A percentile compares a stretch with the other conserved stretches of the same genome.
phyloP scores from a whole-genome alignment of 1,284 basidiomycete genomes.

The Pyrrhoderma lamaoense region DNA sequence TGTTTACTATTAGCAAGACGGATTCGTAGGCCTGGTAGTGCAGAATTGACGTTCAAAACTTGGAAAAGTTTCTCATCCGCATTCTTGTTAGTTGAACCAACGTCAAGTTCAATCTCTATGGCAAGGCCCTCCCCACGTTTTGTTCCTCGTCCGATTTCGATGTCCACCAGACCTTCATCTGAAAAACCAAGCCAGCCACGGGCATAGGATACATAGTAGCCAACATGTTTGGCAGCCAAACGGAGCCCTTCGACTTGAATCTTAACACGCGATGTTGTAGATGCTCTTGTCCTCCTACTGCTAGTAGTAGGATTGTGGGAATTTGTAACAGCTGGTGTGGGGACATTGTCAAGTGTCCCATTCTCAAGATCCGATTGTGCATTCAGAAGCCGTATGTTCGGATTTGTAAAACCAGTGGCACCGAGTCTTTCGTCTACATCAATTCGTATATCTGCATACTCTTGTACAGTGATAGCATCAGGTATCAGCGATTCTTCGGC shows the following conservation, averaged over 20 bases:
- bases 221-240: conserved; percentile 33
- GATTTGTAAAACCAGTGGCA: conserved; percentile 2
- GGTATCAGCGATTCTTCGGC: conserved; percentile 32
- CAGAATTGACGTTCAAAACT: conserved; percentile 33
- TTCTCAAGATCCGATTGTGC: neutral
- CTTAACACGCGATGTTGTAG: conserved; percentile 29
- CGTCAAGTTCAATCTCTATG: conserved; percentile 37
- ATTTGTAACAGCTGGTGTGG: neutral
- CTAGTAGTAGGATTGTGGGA: neutral
- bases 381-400: conserved; percentile 4
- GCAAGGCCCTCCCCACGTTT: conserved; percentile 27
- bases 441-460: conserved; percentile 36
- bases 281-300: conserved; percentile 19
- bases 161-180: conserved; percentile 40
- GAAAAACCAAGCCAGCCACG: conserved; percentile 30
- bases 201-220: conserved; percentile 38
- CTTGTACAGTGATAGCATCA: conserved; percentile 36
- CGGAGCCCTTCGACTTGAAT: conserved; percentile 40
- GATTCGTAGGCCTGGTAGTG: conserved; percentile 34
- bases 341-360: neutral
- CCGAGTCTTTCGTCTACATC: conserved; percentile 26
- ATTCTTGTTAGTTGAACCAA: conserved; percentile 16
- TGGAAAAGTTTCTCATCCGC: conserved; percentile 30
- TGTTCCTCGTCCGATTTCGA: conserved; percentile 28
- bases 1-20: conserved; percentile 36